These are phyloP conservation scores for Luzula sylvatica DNA, from an alignment of 176 grass and related monocot genomes.

Conservation along the genomic window DNA sequence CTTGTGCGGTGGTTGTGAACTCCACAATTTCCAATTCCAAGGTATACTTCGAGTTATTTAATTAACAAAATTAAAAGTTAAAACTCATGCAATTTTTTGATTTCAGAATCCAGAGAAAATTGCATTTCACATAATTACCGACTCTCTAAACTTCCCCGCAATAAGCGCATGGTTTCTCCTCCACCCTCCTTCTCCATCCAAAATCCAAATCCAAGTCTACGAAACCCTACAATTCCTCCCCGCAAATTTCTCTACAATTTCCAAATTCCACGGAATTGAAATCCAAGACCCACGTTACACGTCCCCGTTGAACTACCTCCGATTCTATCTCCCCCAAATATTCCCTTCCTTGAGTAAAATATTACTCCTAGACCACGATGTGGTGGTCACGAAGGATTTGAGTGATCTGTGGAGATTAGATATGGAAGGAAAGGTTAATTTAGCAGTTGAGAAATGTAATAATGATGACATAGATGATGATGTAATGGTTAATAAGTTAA, in stretches of 20 bases:
- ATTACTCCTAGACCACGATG: conserved; percentile 89
- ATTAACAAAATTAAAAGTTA: background rate
- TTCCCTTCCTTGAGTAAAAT: conserved; percentile 70
- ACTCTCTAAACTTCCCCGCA: conserved; percentile 76
- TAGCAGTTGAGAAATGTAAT: conserved; percentile 43
- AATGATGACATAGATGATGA: conserved; percentile 6
- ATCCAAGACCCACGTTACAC: conserved; percentile 52
- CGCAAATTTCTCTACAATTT: conserved; percentile 47
- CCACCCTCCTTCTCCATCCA: conserved; percentile 45
- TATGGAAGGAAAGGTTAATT: conserved; percentile 63
- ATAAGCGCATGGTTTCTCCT: conserved; percentile 83
- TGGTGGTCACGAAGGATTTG: conserved; percentile 62
- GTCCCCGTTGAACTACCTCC: conserved; percentile 68
- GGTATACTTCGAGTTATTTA: conserved; percentile 20
- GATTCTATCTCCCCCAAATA: conserved; percentile 83
- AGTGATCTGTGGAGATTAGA: conserved; percentile 47
- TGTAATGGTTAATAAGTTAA: conserved; percentile 27
- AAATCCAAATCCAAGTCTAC: conserved; percentile 42
- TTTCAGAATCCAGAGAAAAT: conserved; percentile 62
- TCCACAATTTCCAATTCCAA: conserved; percentile 53
- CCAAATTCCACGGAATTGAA: conserved; percentile 40
- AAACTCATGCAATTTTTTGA: background rate
- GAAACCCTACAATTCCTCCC: conserved; percentile 51
- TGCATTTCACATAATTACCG: conserved; percentile 74
- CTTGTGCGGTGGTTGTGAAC: conserved; percentile 74